Evolutionary conservation across 2,329 filamentous ascomycete genomes (phyloP).

Genomic region (Calycina marina): DNA sequence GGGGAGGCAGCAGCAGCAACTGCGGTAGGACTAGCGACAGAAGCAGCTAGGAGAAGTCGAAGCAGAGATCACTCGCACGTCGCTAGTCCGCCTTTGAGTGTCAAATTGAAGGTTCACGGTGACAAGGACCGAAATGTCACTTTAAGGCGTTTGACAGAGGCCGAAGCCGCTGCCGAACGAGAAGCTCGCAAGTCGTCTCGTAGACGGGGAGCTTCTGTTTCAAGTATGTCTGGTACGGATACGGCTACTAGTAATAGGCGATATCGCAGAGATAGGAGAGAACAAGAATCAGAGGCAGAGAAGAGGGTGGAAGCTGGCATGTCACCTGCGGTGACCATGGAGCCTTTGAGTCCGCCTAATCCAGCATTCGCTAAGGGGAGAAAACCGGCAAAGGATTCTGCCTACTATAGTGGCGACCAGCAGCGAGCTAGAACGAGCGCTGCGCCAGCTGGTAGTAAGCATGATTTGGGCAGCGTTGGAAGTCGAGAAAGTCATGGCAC

Average conservation of each 20-base stretch:
- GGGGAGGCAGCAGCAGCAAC: constrained; percentile 29
- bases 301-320: constrained; percentile 16
- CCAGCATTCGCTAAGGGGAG: constrained; percentile 39
- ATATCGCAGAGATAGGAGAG: constrained; percentile 39
- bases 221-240: constrained; percentile 42
- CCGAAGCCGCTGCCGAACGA: constrained; percentile 34
- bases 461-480: constrained; percentile 14
- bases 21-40: constrained; percentile 33
- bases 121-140: constrained; percentile 47
- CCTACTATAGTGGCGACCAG: constrained; percentile 40
- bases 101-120: constrained; percentile 45
- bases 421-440: constrained; percentile 24
- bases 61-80: constrained; percentile 6
- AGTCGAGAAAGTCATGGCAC: constrained; percentile 20
- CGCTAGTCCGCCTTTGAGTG: constrained; percentile 34
- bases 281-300: constrained; percentile 22
- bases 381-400: constrained; percentile 39
- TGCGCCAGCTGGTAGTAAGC: constrained; percentile 3
- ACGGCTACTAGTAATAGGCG: constrained; percentile 29
- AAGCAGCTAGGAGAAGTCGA: constrained; percentile 20
- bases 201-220: constrained; percentile 35
- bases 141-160: constrained; percentile 43
- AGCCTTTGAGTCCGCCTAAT: constrained; percentile 37
- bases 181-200: constrained; percentile 21
- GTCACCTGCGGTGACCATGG: constrained; percentile 18